Evolutionary conservation across 225 moss, liverwort and hornwort genomes (phyloP).

Genomic region (Sphagnum tenellum): DNA sequence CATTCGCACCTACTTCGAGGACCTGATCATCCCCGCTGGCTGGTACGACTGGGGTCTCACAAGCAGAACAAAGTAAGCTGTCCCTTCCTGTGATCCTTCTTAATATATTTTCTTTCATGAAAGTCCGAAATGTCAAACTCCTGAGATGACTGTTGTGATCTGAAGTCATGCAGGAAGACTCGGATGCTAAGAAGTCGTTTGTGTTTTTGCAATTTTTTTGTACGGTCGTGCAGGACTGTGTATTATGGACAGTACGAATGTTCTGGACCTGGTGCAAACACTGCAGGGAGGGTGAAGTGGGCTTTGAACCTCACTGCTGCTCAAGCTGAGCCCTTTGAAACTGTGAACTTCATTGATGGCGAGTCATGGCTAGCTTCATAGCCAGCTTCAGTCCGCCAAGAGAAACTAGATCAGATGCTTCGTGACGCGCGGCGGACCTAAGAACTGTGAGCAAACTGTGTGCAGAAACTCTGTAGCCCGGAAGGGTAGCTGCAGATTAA

Average conservation of each 20-base stretch:
- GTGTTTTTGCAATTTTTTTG: too few relatives aligned
- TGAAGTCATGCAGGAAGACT: too few relatives aligned
- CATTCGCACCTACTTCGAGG: constrained; percentile 40
- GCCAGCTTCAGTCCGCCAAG: too few relatives aligned
- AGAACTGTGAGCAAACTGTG: too few relatives aligned
- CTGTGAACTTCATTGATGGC: constrained; percentile 30
- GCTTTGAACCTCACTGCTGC: constrained; percentile 36
- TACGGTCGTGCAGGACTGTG: constrained; percentile 34
- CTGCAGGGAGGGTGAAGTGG: constrained; percentile 26
- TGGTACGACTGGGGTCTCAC: constrained; percentile 57
- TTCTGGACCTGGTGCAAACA: constrained; percentile 39
- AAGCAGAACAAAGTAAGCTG: constrained; percentile 36
- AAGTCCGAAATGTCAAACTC: too few relatives aligned
- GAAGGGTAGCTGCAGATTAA: too few relatives aligned
- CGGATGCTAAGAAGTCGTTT: too few relatives aligned
- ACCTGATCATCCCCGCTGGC: constrained; percentile 45
- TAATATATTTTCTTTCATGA: background rate
- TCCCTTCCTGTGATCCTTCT: background rate
- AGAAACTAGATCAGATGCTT: too few relatives aligned
- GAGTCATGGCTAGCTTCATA: constrained; percentile 15
- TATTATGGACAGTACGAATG: constrained; percentile 52
- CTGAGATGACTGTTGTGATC: too few relatives aligned
- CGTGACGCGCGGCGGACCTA: too few relatives aligned
- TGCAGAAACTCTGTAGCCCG: too few relatives aligned
- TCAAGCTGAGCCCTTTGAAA: constrained; percentile 40